Percentiles rank a stretch among this genome's conserved stretches.
These are phyloP conservation scores for Magnaporthiopsis incrustans DNA, from an alignment of 2,329 filamentous ascomycete species.

Conservation along the genomic window DNA sequence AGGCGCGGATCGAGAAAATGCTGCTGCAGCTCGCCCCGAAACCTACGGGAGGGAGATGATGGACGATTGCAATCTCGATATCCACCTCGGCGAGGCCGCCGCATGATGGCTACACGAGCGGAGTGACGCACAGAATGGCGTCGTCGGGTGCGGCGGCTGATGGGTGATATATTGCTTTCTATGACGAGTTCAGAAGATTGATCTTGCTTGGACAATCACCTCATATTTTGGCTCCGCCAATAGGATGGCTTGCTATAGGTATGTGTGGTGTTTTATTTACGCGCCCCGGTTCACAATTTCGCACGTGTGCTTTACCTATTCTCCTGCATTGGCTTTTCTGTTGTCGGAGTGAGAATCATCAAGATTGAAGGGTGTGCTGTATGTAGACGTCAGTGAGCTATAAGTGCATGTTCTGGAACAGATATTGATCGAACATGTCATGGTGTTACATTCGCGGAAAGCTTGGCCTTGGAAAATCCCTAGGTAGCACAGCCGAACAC, in stretches of 20 bases:
- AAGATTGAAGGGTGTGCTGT: too few relatives aligned
- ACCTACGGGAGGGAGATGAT: neutral
- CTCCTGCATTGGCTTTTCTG: neutral
- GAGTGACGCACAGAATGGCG: neutral
- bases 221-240: neutral
- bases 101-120: neutral
- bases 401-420: neutral
- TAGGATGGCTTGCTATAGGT: neutral
- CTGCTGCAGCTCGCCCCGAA: neutral
- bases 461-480: neutral
- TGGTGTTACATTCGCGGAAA: neutral
- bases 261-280: neutral
- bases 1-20: slow-evolving; percentile 1
- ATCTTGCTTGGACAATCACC: neutral
- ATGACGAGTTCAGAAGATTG: neutral
- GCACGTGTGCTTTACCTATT: neutral
- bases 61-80: neutral
- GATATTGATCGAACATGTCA: neutral
- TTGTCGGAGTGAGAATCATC: neutral
- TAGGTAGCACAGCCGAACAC: neutral
- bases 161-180: neutral
- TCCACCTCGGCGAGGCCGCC: neutral
- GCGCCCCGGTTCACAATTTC: neutral
- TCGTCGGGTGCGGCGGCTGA: neutral
- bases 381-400: neutral